These are phyloP conservation scores for Dillenia suffruticosa DNA, from an alignment of 164 flowering plant species.

Conservation along the genomic window DNA sequence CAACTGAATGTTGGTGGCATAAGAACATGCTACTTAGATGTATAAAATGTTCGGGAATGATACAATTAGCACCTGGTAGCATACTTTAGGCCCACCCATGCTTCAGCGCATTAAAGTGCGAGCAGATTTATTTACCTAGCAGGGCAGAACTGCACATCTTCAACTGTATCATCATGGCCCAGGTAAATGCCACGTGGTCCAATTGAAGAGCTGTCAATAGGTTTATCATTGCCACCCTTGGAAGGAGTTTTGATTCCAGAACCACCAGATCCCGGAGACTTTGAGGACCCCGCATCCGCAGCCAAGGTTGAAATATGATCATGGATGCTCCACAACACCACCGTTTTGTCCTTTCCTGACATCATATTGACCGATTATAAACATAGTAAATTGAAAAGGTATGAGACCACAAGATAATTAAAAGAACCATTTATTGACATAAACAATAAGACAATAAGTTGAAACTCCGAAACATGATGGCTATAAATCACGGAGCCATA, in stretches of 20 bases:
- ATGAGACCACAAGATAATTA: no score
- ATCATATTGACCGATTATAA: slow-evolving; percentile 2
- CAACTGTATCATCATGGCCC: slow-evolving; percentile 95
- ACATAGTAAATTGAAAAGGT: not conserved
- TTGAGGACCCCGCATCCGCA: slow-evolving; percentile 42
- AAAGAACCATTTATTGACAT: no score
- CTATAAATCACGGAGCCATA: no score
- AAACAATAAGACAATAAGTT: no score
- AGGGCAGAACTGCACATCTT: slow-evolving; percentile 97
- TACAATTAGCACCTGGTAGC: no score
- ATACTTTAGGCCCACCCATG: no score
- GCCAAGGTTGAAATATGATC: slow-evolving; percentile 76
- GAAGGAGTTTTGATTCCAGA: slow-evolving; percentile 41
- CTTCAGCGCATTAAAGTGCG: no score
- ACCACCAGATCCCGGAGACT: slow-evolving; percentile 56
- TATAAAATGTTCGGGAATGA: no score
- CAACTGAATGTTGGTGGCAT: not conserved
- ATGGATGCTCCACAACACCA: slow-evolving; percentile 92
- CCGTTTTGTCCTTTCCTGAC: slow-evolving; percentile 91
- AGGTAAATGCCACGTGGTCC: slow-evolving; percentile 76
- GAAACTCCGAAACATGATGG: no score
- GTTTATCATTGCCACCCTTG: slow-evolving; percentile 44
- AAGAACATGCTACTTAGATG: not conserved
- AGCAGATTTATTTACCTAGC: slow-evolving; percentile 54
- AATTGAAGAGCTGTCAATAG: slow-evolving; percentile 48